Base-by-base conservation (phyloP, 2,329 filamentous ascomycete species). In the Fusarium pseudograminearum region DNA sequence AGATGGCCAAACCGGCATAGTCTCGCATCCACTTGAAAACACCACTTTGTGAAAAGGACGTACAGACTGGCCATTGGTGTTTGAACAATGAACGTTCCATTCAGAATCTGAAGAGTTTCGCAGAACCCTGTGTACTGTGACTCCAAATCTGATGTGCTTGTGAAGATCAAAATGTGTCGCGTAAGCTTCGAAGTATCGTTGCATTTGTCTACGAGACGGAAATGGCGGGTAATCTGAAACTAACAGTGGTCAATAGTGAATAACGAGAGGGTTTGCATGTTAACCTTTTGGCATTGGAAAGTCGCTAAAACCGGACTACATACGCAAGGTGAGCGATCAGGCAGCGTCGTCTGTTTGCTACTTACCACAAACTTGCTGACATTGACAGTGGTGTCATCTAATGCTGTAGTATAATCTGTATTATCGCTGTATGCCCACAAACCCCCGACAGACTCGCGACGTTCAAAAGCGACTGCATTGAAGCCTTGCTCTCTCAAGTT, bases 301-400 rank as follows among this genome's bases (percentile, higher is more conserved):
- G 16, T 26, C 11, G 5, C 47, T 36, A 10, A 50, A 36, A 11
- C 47, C 31, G 26, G 47, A 50, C 47, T 50, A 10, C 8, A 22
- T 18, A 24, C 18, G 7, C n/a, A 5, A 14, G 15, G 8, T 50
- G 22, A 50, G 20, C 9, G 15, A 11, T 47, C 4, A 16, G 14
- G 6, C 1, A 2, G 22, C 26, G 5, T 47, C 4, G 8, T 8
- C 26, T 2, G 26, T n/a, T 36, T 22, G 14, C 8, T 4, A 36
- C 47, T 36, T 26, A 34, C 47, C 14, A 50, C 31, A n/a, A 50
- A 36, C 22, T 26, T 50, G 16, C 47, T 36, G 7, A 50, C 16
- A 15, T 50, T 50, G 22, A 36, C 20, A 50, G 7, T 26, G 26
- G 47, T 50, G 11, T 26, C 22, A 11, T 33, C 20, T 9, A 36